phyloP scores from a whole-genome alignment of 306 rosid species.

The Begonia masoniana region DNA sequence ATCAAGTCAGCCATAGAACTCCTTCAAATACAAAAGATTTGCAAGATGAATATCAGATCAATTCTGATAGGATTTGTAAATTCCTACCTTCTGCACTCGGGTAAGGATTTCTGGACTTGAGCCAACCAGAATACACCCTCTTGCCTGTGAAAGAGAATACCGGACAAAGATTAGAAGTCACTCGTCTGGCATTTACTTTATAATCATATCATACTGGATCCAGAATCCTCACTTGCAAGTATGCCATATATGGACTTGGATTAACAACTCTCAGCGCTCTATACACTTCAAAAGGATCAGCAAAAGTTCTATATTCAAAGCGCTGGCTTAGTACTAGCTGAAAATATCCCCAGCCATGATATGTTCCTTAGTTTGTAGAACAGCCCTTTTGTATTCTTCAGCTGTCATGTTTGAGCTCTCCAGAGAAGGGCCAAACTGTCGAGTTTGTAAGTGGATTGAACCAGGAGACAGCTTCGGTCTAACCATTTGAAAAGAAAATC shows the following conservation, averaged over 20 bases:
- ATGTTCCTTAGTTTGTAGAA: constrained; percentile 58
- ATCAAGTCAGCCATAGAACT: too few relatives aligned
- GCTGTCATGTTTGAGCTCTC: constrained; percentile 54
- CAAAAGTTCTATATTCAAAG: constrained; percentile 73
- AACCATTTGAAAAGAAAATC: constrained; percentile 10
- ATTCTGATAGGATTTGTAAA: neutral
- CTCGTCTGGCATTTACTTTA: neutral
- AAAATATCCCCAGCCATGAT: constrained; percentile 71
- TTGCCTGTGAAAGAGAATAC: constrained; percentile 32
- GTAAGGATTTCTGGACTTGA: constrained; percentile 88
- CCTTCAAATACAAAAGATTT: too few relatives aligned
- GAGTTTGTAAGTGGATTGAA: constrained; percentile 34
- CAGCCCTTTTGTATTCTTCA: constrained; percentile 51
- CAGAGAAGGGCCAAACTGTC: constrained; percentile 44
- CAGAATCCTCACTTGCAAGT: constrained; percentile 42
- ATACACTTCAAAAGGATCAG: constrained; percentile 71
- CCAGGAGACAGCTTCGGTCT: constrained; percentile 68
- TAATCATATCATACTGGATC: neutral
- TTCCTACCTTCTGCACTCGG: constrained; percentile 34
- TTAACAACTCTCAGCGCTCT: constrained; percentile 78
- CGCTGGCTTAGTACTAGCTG: constrained; percentile 80
- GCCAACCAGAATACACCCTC: constrained; percentile 80
- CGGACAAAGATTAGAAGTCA: too few relatives aligned
- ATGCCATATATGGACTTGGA: constrained; percentile 84
- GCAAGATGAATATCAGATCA: too few relatives aligned